These are phyloP conservation scores for Acacia acuminata DNA, from an alignment of 306 rosid genomes.

Conservation along the genomic window DNA sequence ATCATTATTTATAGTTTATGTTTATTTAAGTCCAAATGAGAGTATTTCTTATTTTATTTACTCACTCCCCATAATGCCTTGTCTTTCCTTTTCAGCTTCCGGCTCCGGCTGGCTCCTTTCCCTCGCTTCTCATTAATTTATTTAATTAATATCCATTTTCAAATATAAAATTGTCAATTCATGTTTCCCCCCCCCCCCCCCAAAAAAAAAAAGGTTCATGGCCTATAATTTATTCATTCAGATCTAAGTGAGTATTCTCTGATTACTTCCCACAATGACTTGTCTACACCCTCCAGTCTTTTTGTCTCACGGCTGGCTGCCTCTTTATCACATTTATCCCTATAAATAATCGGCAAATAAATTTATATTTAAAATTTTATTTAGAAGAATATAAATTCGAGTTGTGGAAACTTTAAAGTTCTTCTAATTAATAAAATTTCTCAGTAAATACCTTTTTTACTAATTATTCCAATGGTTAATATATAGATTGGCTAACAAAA, in stretches of 20 bases:
- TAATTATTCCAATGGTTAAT: too few relatives aligned
- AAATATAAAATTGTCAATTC: too few relatives aligned
- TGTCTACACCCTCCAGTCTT: not conserved
- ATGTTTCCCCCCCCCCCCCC: too few relatives aligned
- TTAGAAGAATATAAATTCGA: too few relatives aligned
- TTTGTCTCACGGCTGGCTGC: not conserved
- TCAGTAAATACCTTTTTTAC: too few relatives aligned
- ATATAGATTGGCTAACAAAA: too few relatives aligned
- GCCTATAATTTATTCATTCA: not conserved
- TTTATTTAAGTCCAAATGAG: not conserved
- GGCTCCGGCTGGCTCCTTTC: conserved; percentile 26
- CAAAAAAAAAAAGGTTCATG: not conserved
- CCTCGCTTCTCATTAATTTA: not conserved
- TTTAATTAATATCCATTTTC: too few relatives aligned
- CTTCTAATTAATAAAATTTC: too few relatives aligned
- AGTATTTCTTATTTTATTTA: not conserved
- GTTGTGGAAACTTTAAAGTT: too few relatives aligned
- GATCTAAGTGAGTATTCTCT: not conserved
- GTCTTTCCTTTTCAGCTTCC: conserved; percentile 24
- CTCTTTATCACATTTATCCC: not conserved
- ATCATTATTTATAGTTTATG: too few relatives aligned
- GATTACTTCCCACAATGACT: not conserved
- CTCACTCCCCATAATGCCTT: conserved; percentile 32
- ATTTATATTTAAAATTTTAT: too few relatives aligned
- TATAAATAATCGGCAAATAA: too few relatives aligned